phyloP scores from a whole-genome alignment of 2,329 filamentous ascomycete genomes.

The Chaetomium globosum region DNA sequence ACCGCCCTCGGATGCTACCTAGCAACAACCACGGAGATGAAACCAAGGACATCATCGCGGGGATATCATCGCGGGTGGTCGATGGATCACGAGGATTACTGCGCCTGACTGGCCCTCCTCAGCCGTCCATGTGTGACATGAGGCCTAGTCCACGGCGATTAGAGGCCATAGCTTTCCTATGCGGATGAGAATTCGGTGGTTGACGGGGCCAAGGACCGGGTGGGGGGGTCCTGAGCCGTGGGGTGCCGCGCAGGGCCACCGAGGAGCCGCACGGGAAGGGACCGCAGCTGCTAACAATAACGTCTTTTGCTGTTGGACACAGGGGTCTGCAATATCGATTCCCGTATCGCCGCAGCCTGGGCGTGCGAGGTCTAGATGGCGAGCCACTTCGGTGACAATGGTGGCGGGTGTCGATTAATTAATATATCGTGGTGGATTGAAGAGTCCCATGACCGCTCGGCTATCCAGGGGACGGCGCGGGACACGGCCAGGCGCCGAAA shows the following conservation, averaged over 20 bases:
- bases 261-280: constrained; percentile 12
- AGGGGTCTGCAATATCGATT: constrained; percentile 22
- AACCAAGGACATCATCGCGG: neutral
- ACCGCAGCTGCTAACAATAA: constrained; percentile 6
- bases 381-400: constrained; percentile 12
- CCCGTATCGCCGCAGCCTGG: constrained; percentile 7
- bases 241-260: constrained; percentile 6
- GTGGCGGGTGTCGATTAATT: constrained; percentile 32
- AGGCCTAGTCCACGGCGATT: neutral
- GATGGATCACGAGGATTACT: neutral
- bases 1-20: constrained; percentile 19
- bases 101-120: neutral
- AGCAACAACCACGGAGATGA: neutral
- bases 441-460: constrained; percentile 31
- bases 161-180: neutral
- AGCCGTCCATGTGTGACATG: neutral
- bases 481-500: constrained; percentile 8
- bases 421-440: constrained; percentile 29
- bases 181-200: constrained; percentile 7
- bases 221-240: neutral
- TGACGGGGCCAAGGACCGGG: neutral
- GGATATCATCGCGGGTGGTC: neutral
- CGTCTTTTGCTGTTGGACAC: neutral
- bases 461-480: constrained; percentile 7
- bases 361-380: constrained; percentile 16